Evolutionary conservation across 1,139 yeast species (phyloP).

Genomic region (Candida tropicalis): DNA sequence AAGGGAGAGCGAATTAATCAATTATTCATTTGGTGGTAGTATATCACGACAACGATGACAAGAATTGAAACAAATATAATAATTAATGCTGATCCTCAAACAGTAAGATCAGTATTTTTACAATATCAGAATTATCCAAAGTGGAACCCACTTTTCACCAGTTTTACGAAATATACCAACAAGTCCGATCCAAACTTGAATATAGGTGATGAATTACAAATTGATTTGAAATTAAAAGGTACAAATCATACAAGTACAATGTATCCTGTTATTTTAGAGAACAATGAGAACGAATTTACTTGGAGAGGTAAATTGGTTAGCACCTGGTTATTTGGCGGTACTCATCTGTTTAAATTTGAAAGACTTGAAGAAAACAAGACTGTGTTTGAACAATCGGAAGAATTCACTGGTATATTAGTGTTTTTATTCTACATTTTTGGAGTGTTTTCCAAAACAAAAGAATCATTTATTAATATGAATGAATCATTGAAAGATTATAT

Average conservation of each 20-base stretch:
- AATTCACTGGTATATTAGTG: conserved; percentile 20
- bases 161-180: conserved; percentile 17
- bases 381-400: conserved; percentile 17
- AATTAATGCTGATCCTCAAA: conserved; percentile 18
- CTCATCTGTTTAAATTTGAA: conserved; percentile 18
- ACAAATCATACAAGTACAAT: conserved; percentile 14
- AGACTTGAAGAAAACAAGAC: conserved; percentile 16
- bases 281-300: conserved; percentile 12
- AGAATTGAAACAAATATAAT: conserved; percentile 15
- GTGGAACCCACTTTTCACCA: conserved; percentile 21
- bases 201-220: conserved; percentile 18
- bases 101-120: conserved; percentile 16
- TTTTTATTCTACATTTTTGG: conserved; percentile 14
- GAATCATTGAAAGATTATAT: conserved; percentile 17
- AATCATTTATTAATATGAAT: conserved; percentile 16
- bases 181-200: conserved; percentile 8
- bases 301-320: conserved; percentile 19
- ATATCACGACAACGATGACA: conserved; percentile 5
- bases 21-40: no score
- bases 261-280: conserved; percentile 16
- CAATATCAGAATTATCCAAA: conserved; percentile 16
- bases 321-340: conserved; percentile 19
- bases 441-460: conserved; percentile 14
- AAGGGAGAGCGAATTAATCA: background rate
- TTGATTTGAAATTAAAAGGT: conserved; percentile 19